Percentiles rank a stretch among this genome's conserved stretches.
Conservation (phyloP, 306 rosid species). For the Sicyos baderoa region DNA sequence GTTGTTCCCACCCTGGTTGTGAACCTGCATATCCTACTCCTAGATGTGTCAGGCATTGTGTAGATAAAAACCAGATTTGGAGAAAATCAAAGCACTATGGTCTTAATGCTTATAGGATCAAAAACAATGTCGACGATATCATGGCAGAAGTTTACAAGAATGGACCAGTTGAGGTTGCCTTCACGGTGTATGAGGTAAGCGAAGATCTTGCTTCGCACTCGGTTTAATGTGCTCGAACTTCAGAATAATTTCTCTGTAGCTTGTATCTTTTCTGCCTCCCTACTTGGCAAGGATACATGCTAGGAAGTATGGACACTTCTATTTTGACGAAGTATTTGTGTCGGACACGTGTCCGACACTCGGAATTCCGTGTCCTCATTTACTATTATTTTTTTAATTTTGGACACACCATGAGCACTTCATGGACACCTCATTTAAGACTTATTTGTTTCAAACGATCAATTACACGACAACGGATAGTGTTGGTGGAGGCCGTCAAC, state of each 20-base stretch:
- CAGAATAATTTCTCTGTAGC: background rate
- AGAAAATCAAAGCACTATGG: slow-evolving; percentile 67
- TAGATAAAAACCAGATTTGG: slow-evolving; percentile 59
- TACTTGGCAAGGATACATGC: background rate
- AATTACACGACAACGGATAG: no score
- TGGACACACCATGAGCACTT: no score
- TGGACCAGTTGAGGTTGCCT: slow-evolving; percentile 88
- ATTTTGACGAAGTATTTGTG: no score
- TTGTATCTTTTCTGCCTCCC: background rate
- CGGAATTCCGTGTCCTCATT: no score
- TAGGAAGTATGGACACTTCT: no score
- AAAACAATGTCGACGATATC: slow-evolving; percentile 53
- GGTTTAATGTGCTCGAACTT: background rate
- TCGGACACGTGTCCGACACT: no score
- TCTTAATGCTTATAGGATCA: slow-evolving; percentile 51
- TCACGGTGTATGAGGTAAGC: slow-evolving; percentile 82
- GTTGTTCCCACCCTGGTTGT: slow-evolving; percentile 97
- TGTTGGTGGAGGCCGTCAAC: no score
- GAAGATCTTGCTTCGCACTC: background rate
- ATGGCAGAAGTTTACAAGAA: slow-evolving; percentile 86
- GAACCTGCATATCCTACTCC: slow-evolving; percentile 81
- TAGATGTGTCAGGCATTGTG: slow-evolving; percentile 64
- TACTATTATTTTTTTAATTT: no score
- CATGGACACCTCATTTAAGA: no score
- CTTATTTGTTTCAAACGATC: no score